Base-by-base conservation (phyloP, 192 early-diverging fungal genomes). In the Phycomyces blakesleeanus region DNA sequence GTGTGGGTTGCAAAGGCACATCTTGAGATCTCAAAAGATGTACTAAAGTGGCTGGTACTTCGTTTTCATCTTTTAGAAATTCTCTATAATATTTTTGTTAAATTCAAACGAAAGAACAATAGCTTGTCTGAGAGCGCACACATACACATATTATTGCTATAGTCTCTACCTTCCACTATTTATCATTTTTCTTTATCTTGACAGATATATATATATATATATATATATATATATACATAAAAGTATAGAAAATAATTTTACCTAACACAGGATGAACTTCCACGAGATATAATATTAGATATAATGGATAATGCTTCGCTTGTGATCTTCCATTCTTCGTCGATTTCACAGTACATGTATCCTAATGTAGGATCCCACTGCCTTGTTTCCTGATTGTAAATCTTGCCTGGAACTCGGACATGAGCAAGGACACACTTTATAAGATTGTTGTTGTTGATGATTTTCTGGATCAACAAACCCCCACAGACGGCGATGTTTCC, bases 301-400 rank as follows among this genome's bases (percentile, higher is more conserved):
- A 70, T 26, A 27, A 63, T 67, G 64, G 63, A 70, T 4, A 69
- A 25, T 1, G 73, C 60, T 29, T 75, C 73, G 10, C 29, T 55
- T 7, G 68, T 70, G 10, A 75, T 54, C 34, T 70, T 75, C 73
- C 73, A 75, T 40, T 75, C 73, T 25, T 69, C 72, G 5, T 25
- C 37, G 14, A 57, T 37, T 9, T 66, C 29, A 38, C 65, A 50
- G 27, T 34, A 37, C 5, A 41, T 11, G 6, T 14, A 20, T 10
- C 41, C 40, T 12, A 71, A 40, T 3, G 52, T 44, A 0, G 62
- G 56, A 14, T 22, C 20, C 69, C 69, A 64, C 4, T 14, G n/a
- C 5, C 11, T 14, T 57, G 38, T 0, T 12, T 12, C n/a, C n/a
- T n/a, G n/a, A 4, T 34, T 50, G n/a, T 37, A 66, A 3, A n/a